Percentiles rank a stretch among this genome's conserved stretches.
These are phyloP conservation scores for Termitomyces titanicus DNA, from an alignment of 768 basidiomycete species.

Conservation along the genomic window DNA sequence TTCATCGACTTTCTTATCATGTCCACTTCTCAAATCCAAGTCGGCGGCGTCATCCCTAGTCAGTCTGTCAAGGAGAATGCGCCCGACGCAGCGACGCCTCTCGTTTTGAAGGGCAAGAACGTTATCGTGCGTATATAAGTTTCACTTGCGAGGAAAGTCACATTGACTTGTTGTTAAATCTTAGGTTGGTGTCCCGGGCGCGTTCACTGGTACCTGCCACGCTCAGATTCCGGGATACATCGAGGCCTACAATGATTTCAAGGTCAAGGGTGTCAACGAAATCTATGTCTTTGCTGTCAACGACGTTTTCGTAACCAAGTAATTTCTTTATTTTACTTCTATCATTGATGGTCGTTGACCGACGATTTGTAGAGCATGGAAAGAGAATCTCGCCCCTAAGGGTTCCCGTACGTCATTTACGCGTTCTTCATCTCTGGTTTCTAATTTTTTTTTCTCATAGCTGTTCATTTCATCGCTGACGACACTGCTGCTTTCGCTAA, in stretches of 20 bases:
- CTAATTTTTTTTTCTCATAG: constrained; percentile 23
- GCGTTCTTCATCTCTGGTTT: constrained; percentile 6
- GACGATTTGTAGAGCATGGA: constrained; percentile 54
- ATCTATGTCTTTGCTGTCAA: constrained; percentile 77
- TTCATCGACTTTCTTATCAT: background rate
- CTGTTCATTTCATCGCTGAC: constrained; percentile 61
- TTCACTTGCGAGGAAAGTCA: background rate
- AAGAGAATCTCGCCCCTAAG: constrained; percentile 51
- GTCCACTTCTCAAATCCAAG: constrained; percentile 33
- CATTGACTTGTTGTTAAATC: background rate
- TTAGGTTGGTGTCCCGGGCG: constrained; percentile 73
- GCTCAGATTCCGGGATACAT: constrained; percentile 65
- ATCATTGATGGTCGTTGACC: background rate
- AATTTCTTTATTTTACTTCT: constrained; percentile 11
- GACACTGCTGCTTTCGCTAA: constrained; percentile 59
- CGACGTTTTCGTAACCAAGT: constrained; percentile 72
- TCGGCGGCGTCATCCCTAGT: constrained; percentile 48
- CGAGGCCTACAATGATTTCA: constrained; percentile 62
- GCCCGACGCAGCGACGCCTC: constrained; percentile 35
- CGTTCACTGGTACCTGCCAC: constrained; percentile 72
- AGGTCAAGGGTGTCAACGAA: constrained; percentile 68
- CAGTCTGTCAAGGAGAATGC: constrained; percentile 57
- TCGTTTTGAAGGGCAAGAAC: constrained; percentile 57
- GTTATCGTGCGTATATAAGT: constrained; percentile 45
- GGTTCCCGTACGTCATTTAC: constrained; percentile 45